Conservation (phyloP, 345 rosid species). For the Microthlaspi erraticum region DNA sequence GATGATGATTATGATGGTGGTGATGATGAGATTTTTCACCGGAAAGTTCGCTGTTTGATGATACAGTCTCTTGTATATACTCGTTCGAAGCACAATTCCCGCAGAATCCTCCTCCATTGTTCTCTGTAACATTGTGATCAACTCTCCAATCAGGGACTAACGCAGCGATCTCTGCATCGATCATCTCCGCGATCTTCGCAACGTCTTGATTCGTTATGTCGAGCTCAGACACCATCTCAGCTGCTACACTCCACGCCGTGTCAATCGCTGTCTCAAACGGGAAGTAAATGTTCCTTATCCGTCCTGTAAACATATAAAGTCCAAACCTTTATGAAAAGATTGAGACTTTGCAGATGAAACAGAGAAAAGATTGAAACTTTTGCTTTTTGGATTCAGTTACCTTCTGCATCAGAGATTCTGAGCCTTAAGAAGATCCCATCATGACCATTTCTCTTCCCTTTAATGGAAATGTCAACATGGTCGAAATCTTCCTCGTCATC, state of each 20-base stretch:
- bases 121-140: slow-evolving; percentile 43
- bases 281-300: slow-evolving; percentile 84
- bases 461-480: slow-evolving; percentile 68
- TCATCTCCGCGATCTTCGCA: slow-evolving; percentile 83
- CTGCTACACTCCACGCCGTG: slow-evolving; percentile 77
- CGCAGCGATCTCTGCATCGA: slow-evolving; percentile 71
- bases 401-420: slow-evolving; percentile 85
- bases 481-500: slow-evolving; percentile 61
- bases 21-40: slow-evolving; percentile 52
- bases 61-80: slow-evolving; percentile 48
- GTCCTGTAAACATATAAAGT: slow-evolving; percentile 51
- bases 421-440: slow-evolving; percentile 85
- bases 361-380: slow-evolving; percentile 21
- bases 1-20: slow-evolving; percentile 27
- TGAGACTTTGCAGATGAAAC: no score
- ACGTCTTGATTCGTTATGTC: slow-evolving; percentile 83
- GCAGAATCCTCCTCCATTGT: slow-evolving; percentile 40
- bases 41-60: slow-evolving; percentile 45
- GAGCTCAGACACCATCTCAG: slow-evolving; percentile 93
- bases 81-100: slow-evolving; percentile 52
- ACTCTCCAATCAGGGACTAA: slow-evolving; percentile 75
- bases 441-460: slow-evolving; percentile 72
- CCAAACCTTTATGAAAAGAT: neutral
- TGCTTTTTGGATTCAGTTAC: slow-evolving; percentile 36
- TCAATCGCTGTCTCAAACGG: slow-evolving; percentile 74